phyloP scores from a whole-genome alignment of 2,329 filamentous ascomycete genomes.

The Dendryphion nanum region DNA sequence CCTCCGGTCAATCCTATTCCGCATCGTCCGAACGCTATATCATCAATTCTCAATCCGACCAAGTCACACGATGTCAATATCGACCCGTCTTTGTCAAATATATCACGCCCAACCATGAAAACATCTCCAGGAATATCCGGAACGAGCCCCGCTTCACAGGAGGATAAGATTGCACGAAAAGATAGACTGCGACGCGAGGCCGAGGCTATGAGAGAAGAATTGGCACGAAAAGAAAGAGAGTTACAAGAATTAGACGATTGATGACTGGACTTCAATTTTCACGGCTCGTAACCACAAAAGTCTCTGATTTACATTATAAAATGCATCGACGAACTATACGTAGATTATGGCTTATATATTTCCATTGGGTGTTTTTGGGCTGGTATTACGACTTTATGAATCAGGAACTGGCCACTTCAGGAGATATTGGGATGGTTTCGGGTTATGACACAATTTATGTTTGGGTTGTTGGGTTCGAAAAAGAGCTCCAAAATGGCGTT shows the following conservation, averaged over 20 bases:
- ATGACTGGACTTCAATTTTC: too few species aligned
- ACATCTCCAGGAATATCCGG: slow-evolving; percentile 13
- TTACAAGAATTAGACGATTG: slow-evolving; percentile 29
- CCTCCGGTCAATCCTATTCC: slow-evolving; percentile 20
- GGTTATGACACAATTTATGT: too few species aligned
- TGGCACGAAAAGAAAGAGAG: slow-evolving; percentile 28
- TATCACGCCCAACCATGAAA: slow-evolving; percentile 17
- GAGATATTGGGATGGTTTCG: too few species aligned
- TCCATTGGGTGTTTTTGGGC: too few species aligned
- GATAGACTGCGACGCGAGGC: slow-evolving; percentile 31
- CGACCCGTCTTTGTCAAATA: slow-evolving; percentile 28
- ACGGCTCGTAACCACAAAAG: too few species aligned
- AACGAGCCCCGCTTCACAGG: slow-evolving; percentile 11
- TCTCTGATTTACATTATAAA: too few species aligned
- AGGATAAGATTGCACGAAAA: slow-evolving; percentile 28
- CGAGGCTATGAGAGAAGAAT: slow-evolving; percentile 29
- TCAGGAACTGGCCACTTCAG: too few species aligned
- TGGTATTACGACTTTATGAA: too few species aligned
- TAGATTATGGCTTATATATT: too few species aligned
- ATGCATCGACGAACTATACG: too few species aligned
- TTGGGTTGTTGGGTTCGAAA: too few species aligned
- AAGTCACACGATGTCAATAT: slow-evolving; percentile 28
- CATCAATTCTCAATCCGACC: slow-evolving; percentile 32
- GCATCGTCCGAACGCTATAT: slow-evolving; percentile 34
- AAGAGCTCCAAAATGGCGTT: too few species aligned